Evolutionary conservation across 1,139 yeast genomes (phyloP).

Genomic region (Yamadazyma pseudoaaseri): DNA sequence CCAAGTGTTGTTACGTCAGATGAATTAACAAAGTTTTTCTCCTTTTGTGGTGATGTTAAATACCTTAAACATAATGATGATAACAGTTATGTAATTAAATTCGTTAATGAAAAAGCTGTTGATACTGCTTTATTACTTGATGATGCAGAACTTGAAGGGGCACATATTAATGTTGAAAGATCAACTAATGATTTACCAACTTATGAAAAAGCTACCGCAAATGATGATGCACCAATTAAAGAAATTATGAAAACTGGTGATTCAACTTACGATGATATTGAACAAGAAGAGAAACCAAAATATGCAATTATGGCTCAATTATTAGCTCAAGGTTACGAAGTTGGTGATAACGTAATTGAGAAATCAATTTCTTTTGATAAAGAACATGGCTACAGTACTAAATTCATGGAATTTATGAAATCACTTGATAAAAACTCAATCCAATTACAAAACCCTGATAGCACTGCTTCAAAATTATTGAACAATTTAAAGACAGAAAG

Average conservation of each 20-base stretch:
- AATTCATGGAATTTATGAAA: constrained; percentile 55
- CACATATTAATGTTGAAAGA: constrained; percentile 49
- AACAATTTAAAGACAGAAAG: constrained; percentile 29
- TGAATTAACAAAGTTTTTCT: constrained; percentile 66
- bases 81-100: constrained; percentile 45
- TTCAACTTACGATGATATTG: constrained; percentile 47
- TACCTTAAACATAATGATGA: constrained; percentile 31
- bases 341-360: constrained; percentile 61
- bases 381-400: constrained; percentile 58
- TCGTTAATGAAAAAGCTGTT: constrained; percentile 61
- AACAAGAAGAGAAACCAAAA: constrained; percentile 79
- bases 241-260: constrained; percentile 27
- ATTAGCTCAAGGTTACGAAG: constrained; percentile 66
- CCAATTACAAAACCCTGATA: constrained; percentile 48
- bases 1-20: constrained; percentile 53
- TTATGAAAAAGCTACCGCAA: constrained; percentile 10
- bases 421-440: constrained; percentile 61
- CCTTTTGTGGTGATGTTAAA: constrained; percentile 73
- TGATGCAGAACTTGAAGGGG: constrained; percentile 72
- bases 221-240: constrained; percentile 20
- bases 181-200: constrained; percentile 8
- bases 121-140: constrained; percentile 71
- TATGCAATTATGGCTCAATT: constrained; percentile 74
- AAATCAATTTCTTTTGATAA: constrained; percentile 63
- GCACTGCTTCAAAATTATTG: constrained; percentile 16